Conservation (phyloP, 2,329 filamentous ascomycete genomes). For the Xylariaceae sp. region DNA sequence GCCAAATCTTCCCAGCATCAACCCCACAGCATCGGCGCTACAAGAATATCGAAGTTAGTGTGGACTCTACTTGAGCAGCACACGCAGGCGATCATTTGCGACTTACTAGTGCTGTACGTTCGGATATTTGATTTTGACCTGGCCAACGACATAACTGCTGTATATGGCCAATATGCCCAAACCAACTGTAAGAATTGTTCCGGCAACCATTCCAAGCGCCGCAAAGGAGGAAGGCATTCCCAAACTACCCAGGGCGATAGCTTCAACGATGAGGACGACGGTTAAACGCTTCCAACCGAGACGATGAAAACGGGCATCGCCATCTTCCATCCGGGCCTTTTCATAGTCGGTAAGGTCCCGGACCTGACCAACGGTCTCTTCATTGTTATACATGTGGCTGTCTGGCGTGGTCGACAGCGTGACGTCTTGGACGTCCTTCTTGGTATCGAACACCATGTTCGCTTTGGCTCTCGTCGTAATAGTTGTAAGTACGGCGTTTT, state of each 20-base stretch:
- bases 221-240: constrained; percentile 49
- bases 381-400: constrained; percentile 14
- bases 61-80: neutral
- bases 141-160: constrained; percentile 42
- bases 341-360: constrained; percentile 39
- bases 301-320: constrained; percentile 45
- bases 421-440: constrained; percentile 20
- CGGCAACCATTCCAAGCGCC: constrained; percentile 49
- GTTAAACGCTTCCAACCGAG: constrained; percentile 54
- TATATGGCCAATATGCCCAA: constrained; percentile 44
- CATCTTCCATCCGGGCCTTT: constrained; percentile 42
- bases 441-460: constrained; percentile 10
- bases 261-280: constrained; percentile 51
- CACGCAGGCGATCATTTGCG: neutral
- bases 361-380: constrained; percentile 30
- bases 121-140: constrained; percentile 34
- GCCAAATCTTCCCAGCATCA: constrained; percentile 49
- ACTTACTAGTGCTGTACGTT: constrained; percentile 31
- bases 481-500: neutral
- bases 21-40: constrained; percentile 49
- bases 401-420: constrained; percentile 10
- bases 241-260: constrained; percentile 49
- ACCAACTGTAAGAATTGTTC: constrained; percentile 38
- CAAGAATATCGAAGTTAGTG: constrained; percentile 4
- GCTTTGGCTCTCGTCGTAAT: neutral